A percentile compares a stretch with the other conserved stretches of the same genome.
Evolutionary conservation across 2,329 filamentous ascomycete species (phyloP).

Genomic region (Alternaria sp.): DNA sequence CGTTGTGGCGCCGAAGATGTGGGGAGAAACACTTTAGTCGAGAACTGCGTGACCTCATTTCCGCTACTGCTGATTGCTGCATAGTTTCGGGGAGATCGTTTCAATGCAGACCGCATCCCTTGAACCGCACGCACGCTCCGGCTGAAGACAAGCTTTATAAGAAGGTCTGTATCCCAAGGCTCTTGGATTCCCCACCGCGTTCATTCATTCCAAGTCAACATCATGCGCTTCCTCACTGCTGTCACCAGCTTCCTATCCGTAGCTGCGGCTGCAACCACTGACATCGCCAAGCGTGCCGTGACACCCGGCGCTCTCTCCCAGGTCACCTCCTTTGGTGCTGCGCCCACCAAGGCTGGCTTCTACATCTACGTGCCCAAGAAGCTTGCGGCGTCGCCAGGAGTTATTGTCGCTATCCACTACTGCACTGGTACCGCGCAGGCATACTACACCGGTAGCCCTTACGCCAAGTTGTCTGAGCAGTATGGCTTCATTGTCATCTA

Average conservation of each 20-base stretch:
- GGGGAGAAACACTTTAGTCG: constrained; percentile 11
- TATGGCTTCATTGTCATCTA: constrained; percentile 68
- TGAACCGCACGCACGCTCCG: constrained; percentile 4
- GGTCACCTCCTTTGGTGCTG: constrained; percentile 51
- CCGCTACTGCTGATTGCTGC: constrained; percentile 8
- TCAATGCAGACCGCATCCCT: constrained; percentile 4
- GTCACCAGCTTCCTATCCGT: constrained; percentile 29
- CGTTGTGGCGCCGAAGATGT: constrained; percentile 5
- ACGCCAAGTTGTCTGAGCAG: constrained; percentile 59
- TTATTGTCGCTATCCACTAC: constrained; percentile 64
- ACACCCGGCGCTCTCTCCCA: constrained; percentile 43
- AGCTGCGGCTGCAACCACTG: constrained; percentile 28
- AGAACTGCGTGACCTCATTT: constrained; percentile 1
- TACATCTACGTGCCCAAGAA: constrained; percentile 59
- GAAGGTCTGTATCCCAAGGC: neutral
- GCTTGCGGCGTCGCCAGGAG: constrained; percentile 55
- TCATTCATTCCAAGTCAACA: neutral
- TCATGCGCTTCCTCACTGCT: constrained; percentile 32
- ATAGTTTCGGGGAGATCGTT: constrained; percentile 2
- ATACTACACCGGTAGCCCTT: constrained; percentile 58
- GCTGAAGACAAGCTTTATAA: constrained; percentile 6
- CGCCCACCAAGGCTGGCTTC: constrained; percentile 56
- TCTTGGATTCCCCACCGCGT: neutral
- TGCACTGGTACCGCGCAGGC: constrained; percentile 62
- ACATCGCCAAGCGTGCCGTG: constrained; percentile 30